Evolutionary conservation across 352 stramenopile genomes (phyloP).

Genomic region (Pythium vanterpoolii): DNA sequence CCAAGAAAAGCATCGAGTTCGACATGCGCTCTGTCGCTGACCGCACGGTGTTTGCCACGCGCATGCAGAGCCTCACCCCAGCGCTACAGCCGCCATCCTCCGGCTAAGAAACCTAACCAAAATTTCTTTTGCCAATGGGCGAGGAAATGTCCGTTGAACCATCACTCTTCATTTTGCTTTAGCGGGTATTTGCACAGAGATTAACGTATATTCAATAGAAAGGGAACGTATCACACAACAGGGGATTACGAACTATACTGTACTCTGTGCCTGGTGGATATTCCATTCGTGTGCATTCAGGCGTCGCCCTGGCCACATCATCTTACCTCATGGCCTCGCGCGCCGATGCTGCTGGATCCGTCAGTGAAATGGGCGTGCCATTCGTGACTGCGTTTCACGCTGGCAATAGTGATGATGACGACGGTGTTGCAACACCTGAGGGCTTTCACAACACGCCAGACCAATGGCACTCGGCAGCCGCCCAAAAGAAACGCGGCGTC

Average conservation of each 20-base stretch:
- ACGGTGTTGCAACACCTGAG: slow-evolving; percentile 48
- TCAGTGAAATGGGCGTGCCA: slow-evolving; percentile 5
- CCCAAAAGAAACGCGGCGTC: slow-evolving; percentile 36
- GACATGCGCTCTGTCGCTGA: slow-evolving; percentile 43
- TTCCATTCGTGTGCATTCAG: neutral
- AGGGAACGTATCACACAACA: neutral
- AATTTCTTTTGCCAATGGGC: neutral
- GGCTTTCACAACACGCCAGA: slow-evolving; percentile 60
- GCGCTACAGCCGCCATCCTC: slow-evolving; percentile 8
- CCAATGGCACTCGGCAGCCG: slow-evolving; percentile 27
- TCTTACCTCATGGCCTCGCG: neutral
- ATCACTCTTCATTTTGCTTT: slow-evolving; percentile 9
- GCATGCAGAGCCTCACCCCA: slow-evolving; percentile 19
- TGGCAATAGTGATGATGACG: slow-evolving; percentile 38
- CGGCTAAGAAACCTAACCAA: neutral
- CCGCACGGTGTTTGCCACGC: slow-evolving; percentile 28
- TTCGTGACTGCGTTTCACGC: slow-evolving; percentile 38
- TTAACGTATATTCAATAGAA: slow-evolving; percentile 2
- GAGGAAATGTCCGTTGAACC: neutral
- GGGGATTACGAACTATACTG: slow-evolving; percentile 4
- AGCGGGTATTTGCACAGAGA: neutral
- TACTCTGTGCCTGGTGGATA: neutral
- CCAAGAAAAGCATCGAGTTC: slow-evolving; percentile 35
- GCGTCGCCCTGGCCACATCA: neutral
- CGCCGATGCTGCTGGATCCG: neutral